A percentile compares a stretch with the other conserved stretches of the same genome.
These are phyloP conservation scores for Sphaceloma murrayae DNA, from an alignment of 2,329 filamentous ascomycete genomes.

Conservation along the genomic window DNA sequence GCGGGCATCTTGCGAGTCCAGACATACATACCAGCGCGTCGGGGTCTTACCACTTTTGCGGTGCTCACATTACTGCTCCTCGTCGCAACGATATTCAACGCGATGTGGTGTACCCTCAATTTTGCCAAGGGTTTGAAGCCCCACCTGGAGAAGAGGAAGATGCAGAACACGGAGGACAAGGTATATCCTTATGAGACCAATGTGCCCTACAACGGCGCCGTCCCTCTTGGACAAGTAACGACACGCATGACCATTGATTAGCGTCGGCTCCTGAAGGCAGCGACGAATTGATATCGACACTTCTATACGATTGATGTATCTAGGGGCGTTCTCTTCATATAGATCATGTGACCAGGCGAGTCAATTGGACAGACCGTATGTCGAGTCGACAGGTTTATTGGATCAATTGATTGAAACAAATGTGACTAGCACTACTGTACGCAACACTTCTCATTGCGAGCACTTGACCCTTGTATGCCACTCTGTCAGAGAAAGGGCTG, in stretches of 20 bases:
- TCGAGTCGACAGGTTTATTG: too few species aligned
- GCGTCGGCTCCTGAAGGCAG: constrained; percentile 15
- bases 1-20: constrained; percentile 25
- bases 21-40: constrained; percentile 68
- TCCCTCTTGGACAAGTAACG: constrained; percentile 26
- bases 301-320: constrained; percentile 12
- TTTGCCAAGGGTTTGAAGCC: constrained; percentile 84
- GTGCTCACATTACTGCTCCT: constrained; percentile 86
- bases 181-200: constrained; percentile 25
- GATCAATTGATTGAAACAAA: too few species aligned
- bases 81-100: constrained; percentile 77
- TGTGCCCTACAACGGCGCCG: constrained; percentile 20
- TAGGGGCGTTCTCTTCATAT: constrained; percentile 6
- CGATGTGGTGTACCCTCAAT: constrained; percentile 78
- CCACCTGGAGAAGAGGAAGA: constrained; percentile 59
- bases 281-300: constrained; percentile 2
- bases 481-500: neutral
- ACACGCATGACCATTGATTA: constrained; percentile 42
- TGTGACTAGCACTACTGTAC: too few species aligned
- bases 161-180: constrained; percentile 42
- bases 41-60: constrained; percentile 85
- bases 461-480: too few species aligned
- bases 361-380: too few species aligned
- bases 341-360: too few species aligned
- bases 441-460: neutral